Conservation (phyloP, 2,329 filamentous ascomycete genomes). For the Fusarium heterosporum region DNA sequence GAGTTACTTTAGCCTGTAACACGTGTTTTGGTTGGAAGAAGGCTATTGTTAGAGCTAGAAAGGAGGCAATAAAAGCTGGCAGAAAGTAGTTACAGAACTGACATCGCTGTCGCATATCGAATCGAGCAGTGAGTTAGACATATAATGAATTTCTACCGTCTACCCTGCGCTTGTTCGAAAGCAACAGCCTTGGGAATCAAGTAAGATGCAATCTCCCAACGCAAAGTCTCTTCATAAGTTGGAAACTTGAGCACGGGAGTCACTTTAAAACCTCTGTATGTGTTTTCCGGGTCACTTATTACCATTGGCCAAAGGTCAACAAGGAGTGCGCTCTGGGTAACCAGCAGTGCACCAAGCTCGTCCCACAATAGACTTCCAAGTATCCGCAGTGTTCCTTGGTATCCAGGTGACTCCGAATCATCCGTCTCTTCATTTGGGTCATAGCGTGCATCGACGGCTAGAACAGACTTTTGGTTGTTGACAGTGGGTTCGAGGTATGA, state of each 20-base stretch:
- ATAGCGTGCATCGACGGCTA: slow-evolving; percentile 30
- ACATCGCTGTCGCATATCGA: too few relatives aligned
- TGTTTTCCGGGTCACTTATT: slow-evolving; percentile 27
- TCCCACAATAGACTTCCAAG: slow-evolving; percentile 45
- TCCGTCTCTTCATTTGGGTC: neutral
- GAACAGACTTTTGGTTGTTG: slow-evolving; percentile 25
- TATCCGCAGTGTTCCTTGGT: slow-evolving; percentile 37
- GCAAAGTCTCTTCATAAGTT: neutral
- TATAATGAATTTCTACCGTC: neutral
- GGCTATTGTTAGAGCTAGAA: too few relatives aligned
- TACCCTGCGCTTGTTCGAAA: neutral
- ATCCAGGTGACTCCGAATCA: slow-evolving; percentile 28
- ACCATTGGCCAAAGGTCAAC: slow-evolving; percentile 42
- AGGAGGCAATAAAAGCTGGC: too few relatives aligned
- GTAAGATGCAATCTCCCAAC: slow-evolving; percentile 18
- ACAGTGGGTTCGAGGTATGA: slow-evolving; percentile 39
- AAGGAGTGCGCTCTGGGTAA: slow-evolving; percentile 40
- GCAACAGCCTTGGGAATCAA: slow-evolving; percentile 8
- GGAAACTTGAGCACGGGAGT: slow-evolving; percentile 18
- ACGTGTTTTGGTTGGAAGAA: too few relatives aligned
- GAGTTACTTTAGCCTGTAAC: too few relatives aligned
- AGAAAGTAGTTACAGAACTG: too few relatives aligned
- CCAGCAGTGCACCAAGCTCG: slow-evolving; percentile 48
- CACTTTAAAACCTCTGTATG: slow-evolving; percentile 34
- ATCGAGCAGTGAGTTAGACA: neutral